Percentiles rank a stretch among this genome's conserved stretches.
These are phyloP conservation scores for Aspergillus piperis DNA, from an alignment of 2,329 filamentous ascomycete genomes.

Conservation along the genomic window DNA sequence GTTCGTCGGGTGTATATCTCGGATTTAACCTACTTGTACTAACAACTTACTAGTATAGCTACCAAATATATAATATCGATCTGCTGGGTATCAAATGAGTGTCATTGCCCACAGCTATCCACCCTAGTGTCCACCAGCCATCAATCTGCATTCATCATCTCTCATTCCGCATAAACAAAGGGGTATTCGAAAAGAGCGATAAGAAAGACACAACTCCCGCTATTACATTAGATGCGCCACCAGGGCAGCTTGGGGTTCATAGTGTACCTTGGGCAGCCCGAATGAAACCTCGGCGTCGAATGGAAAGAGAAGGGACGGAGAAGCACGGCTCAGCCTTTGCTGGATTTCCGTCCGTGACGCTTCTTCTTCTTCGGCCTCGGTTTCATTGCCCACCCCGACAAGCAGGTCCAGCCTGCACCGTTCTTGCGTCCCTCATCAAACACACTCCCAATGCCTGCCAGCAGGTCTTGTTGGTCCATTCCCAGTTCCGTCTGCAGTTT, in stretches of 20 bases:
- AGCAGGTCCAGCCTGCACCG: conserved; percentile 60
- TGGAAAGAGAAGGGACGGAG: neutral
- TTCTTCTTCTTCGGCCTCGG: conserved; percentile 33
- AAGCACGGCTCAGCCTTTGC: conserved; percentile 7
- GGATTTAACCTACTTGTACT: too few species aligned
- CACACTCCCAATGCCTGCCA: conserved; percentile 59
- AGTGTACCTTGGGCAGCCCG: conserved; percentile 1
- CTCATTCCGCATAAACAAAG: neutral
- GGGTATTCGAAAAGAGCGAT: conserved; percentile 1
- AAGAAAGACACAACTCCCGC: neutral
- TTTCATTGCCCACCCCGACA: conserved; percentile 63
- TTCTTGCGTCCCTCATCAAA: conserved; percentile 62
- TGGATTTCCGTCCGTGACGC: neutral
- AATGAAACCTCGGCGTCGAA: conserved; percentile 6
- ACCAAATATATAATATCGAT: too few species aligned
- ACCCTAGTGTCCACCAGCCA: too few species aligned
- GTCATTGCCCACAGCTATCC: too few species aligned
- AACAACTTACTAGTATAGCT: too few species aligned
- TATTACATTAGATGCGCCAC: conserved; percentile 11
- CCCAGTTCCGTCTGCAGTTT: conserved; percentile 85
- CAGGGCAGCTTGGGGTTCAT: conserved; percentile 19
- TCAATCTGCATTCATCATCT: neutral
- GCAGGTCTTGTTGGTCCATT: conserved; percentile 56
- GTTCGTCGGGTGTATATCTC: too few species aligned
- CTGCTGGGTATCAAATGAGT: too few species aligned